These are phyloP conservation scores for Senecio squalidus DNA, from an alignment of 140 eudicot species.

Conservation along the genomic window DNA sequence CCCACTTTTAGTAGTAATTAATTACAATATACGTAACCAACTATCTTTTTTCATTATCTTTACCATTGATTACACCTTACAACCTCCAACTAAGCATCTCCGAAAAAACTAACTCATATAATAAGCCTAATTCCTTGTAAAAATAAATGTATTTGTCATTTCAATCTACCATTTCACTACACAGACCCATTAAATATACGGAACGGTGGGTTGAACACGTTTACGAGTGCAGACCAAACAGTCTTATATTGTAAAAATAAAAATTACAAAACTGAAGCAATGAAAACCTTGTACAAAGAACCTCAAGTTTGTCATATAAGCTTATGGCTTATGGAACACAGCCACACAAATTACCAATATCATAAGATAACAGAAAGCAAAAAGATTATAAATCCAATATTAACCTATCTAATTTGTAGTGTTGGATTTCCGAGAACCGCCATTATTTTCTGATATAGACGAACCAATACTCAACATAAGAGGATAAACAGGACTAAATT, in stretches of 20 bases:
- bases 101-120: too few species aligned
- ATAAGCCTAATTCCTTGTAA: too few species aligned
- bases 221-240: neutral
- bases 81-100: too few species aligned
- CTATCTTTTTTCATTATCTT: too few species aligned
- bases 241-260: too few species aligned
- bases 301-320: neutral
- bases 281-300: conserved; percentile 14
- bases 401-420: neutral
- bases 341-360: conserved; percentile 8
- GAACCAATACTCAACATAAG: conserved; percentile 78
- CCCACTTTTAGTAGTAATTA: too few species aligned
- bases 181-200: too few species aligned
- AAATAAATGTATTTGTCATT: too few species aligned
- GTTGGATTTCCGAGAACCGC: conserved; percentile 24
- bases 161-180: too few species aligned
- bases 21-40: too few species aligned
- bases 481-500: conserved; percentile 87
- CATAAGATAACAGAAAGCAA: neutral
- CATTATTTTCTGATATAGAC: conserved; percentile 46
- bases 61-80: too few species aligned
- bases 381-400: conserved; percentile 10
- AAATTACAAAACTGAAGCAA: neutral
- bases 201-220: too few species aligned
- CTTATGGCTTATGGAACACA: neutral